Base-by-base conservation (phyloP, 2,329 filamentous ascomycete genomes). In the Capronia coronata region DNA sequence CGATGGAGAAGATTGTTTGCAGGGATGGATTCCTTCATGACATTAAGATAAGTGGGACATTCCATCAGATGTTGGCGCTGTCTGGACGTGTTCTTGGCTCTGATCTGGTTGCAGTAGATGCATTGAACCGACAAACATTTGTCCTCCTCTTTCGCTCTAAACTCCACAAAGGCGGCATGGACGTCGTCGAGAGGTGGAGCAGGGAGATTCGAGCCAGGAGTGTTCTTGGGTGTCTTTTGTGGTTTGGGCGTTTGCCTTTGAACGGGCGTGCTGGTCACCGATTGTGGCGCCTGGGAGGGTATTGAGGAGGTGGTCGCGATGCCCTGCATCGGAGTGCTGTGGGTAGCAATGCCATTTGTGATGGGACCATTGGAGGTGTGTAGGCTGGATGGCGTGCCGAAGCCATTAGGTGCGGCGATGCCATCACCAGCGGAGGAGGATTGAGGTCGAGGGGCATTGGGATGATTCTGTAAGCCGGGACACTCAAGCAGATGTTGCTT, bases 11-110 rank as follows among this genome's bases (percentile, higher is more conserved):
- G 64, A 52, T 74, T 74, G 55, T 75, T 75, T 44, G 73, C 72
- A 23, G 72, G 72, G 37, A 75, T 75, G 1, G 71, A 71, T 50
- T 75, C 72, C 56, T 74, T 74, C 71, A 75, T 75, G 30, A 74
- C 72, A 57, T 71, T 74, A 16, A 74, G 68, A 52, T 75, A 75
- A 44, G 71, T 73, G 4, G 68, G 65, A 43, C 71, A 74, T 60
- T 74, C 71, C n/a, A 73, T 62, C 19, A 74, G 62, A 59, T 74
- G 71, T 54, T 74, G 71, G 29, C 71, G 69, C 58, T 74, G 71
- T 53, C 71, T 67, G 58, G 70, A 73, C n/a, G 71, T 74, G 52
- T 74, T 74, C 62, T 74, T 74, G 7, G 71, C 71, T 58, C 71
- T 67, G 40, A 74, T 70, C 60, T 73, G 71, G 55, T 74, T 71